These are phyloP conservation scores for Stentor roeselii DNA, from an alignment of 73 alveolate species.

Conservation along the genomic window DNA sequence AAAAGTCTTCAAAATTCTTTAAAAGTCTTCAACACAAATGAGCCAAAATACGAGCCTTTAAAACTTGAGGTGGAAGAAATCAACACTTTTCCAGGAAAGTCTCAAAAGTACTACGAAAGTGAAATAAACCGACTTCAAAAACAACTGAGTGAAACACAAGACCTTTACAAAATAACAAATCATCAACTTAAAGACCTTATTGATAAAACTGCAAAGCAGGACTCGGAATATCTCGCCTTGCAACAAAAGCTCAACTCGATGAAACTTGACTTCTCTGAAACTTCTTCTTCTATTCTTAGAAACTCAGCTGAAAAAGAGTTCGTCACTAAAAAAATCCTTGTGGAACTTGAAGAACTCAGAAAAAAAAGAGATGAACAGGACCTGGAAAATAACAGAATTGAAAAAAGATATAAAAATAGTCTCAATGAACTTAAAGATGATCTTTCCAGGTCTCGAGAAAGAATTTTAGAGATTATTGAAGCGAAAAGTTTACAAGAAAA, in stretches of 20 bases:
- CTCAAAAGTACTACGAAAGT: not conserved
- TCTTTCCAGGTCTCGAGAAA: slow-evolving; percentile 4
- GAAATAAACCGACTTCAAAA: not conserved
- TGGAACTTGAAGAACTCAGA: slow-evolving; percentile 20
- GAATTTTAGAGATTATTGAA: not conserved
- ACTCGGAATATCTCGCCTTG: not conserved
- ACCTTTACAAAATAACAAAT: not conserved
- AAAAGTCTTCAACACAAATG: not conserved
- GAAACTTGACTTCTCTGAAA: not conserved
- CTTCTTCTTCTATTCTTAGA: not conserved
- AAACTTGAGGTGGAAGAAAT: not conserved
- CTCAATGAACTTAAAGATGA: not conserved
- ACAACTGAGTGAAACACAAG: slow-evolving; percentile 20
- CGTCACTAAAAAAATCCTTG: not conserved
- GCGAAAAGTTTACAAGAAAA: not conserved
- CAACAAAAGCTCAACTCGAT: not conserved
- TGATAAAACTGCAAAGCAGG: not conserved
- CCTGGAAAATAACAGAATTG: not conserved
- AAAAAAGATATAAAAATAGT: not conserved
- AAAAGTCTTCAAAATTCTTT: not conserved
- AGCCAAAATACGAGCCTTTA: not conserved
- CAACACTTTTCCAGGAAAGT: not conserved
- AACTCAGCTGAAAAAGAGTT: slow-evolving; percentile 4
- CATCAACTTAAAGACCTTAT: not conserved
- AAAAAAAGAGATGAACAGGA: slow-evolving; percentile 19